Percentiles rank a stretch among this genome's conserved stretches.
These are phyloP conservation scores for Allantophomopsis lycopodina DNA, from an alignment of 2,329 filamentous ascomycete genomes.

Conservation along the genomic window DNA sequence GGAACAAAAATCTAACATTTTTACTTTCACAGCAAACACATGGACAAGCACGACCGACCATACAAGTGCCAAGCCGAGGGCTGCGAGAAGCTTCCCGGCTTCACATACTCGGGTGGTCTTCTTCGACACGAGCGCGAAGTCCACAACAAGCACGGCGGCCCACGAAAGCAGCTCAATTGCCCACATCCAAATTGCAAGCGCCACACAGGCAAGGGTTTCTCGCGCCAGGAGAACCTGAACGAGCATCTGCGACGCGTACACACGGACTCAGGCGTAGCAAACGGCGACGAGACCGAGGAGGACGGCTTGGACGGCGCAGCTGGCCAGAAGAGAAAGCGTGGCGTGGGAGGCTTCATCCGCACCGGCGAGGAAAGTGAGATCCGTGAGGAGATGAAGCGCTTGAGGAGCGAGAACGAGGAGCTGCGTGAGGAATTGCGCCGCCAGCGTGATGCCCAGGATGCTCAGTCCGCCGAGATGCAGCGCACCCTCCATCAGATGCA, in stretches of 20 bases:
- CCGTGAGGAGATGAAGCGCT: slow-evolving; percentile 50
- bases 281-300: slow-evolving; percentile 11
- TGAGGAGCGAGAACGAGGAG: slow-evolving; percentile 51
- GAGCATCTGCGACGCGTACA: slow-evolving; percentile 91
- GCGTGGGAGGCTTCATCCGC: slow-evolving; percentile 15
- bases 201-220: slow-evolving; percentile 78
- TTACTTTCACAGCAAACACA: slow-evolving; percentile 61
- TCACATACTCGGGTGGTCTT: slow-evolving; percentile 88
- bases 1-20: slow-evolving; percentile 9
- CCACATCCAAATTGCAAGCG: slow-evolving; percentile 81
- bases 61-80: slow-evolving; percentile 75
- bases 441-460: slow-evolving; percentile 32
- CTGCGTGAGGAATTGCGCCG: slow-evolving; percentile 39
- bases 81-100: slow-evolving; percentile 84
- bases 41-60: slow-evolving; percentile 94
- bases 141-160: slow-evolving; percentile 78
- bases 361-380: slow-evolving; percentile 27
- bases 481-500: slow-evolving; percentile 4
- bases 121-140: slow-evolving; percentile 87
- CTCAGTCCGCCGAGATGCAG: slow-evolving; percentile 7
- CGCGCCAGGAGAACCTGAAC: slow-evolving; percentile 83
- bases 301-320: slow-evolving; percentile 24
- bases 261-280: slow-evolving; percentile 27
- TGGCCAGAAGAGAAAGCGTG: slow-evolving; percentile 27
- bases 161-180: slow-evolving; percentile 78